Base-by-base conservation (phyloP, 2,329 filamentous ascomycete species). In the Diaporthe ampelina region DNA sequence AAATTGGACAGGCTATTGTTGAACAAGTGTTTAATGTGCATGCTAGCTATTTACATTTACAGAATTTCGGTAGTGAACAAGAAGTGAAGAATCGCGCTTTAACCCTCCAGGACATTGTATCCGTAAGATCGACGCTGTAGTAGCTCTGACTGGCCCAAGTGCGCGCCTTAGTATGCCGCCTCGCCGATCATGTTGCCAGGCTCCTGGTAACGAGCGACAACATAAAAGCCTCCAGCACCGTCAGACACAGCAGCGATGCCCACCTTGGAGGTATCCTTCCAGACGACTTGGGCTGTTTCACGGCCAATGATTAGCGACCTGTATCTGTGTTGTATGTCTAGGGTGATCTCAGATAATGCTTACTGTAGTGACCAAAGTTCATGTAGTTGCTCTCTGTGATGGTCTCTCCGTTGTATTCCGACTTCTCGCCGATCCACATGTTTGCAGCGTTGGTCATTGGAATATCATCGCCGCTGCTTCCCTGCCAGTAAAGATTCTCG, bases 341-440 rank as follows among this genome's bases (percentile, higher is more conserved):
- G 17, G 17, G 19, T 48, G 2, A n/a, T 15, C 10, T 13, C 17
- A 15, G 21, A 26, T 4, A n/a, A 2, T 52, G 21, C 61, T 67
- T 67, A 67, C 61, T 67, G 43, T 67, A 67, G 45, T 67, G 61
- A 24, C 61, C 61, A 52, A 67, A 67, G 29, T 67, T 67, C 61
- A 67, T 67, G 29, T 67, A 67, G 61, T 67, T 67, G 61, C 61
- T 67, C 29, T 52, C 26, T 15, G 61, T 67, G 61, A 67, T 67
- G 13, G 43, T 50, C 61, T 67, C 43, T 24, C 61, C 61, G 29
- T 67, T 67, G 45, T 67, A 67, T 13, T 67, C 45, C 3, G 61
- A 67, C 61, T 67, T 67, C 29, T 67, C 61, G 6, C 21, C 61
- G 4, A 67, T 67, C 61, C 61, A 67, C 61, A 67, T 67, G 43